Percentiles rank a stretch among this genome's conserved stretches.
phyloP scores from a whole-genome alignment of 345 rosid species.

The Aegle marmelos region DNA sequence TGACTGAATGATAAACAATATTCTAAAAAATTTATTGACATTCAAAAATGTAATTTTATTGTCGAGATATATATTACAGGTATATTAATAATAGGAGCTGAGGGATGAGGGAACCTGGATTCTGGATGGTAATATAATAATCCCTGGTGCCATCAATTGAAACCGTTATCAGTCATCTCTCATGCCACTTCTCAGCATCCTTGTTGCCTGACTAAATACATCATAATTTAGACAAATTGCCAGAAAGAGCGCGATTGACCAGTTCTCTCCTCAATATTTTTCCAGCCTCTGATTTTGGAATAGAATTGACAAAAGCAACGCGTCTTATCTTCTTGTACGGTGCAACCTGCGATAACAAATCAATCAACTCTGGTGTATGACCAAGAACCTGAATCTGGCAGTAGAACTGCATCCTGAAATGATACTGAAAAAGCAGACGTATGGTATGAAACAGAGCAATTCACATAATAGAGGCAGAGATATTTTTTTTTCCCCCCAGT shows the following conservation, averaged over 20 bases:
- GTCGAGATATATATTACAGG: fast-evolving
- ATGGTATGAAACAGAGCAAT: not conserved
- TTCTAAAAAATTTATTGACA: too few species aligned
- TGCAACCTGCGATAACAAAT: constrained; percentile 56
- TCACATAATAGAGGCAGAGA: not conserved
- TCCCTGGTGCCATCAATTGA: too few species aligned
- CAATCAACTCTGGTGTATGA: not conserved
- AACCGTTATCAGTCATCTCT: too few species aligned
- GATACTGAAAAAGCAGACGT: not conserved
- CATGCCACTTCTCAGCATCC: too few species aligned
- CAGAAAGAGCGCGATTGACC: constrained; percentile 34
- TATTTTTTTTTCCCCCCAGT: not conserved
- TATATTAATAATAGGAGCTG: too few species aligned
- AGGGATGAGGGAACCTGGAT: too few species aligned
- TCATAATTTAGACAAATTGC: constrained; percentile 41
- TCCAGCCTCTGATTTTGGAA: constrained; percentile 77
- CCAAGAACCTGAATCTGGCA: not conserved
- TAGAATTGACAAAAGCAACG: constrained; percentile 64
- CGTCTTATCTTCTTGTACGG: constrained; percentile 84
- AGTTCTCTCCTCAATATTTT: constrained; percentile 83
- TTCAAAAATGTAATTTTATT: too few species aligned
- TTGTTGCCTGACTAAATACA: not conserved
- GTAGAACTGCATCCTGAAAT: not conserved
- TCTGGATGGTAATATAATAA: too few species aligned
- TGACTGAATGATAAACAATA: too few species aligned